Conservation (phyloP, 2,329 filamentous ascomycete genomes). For the Penicillium capsulatum region DNA sequence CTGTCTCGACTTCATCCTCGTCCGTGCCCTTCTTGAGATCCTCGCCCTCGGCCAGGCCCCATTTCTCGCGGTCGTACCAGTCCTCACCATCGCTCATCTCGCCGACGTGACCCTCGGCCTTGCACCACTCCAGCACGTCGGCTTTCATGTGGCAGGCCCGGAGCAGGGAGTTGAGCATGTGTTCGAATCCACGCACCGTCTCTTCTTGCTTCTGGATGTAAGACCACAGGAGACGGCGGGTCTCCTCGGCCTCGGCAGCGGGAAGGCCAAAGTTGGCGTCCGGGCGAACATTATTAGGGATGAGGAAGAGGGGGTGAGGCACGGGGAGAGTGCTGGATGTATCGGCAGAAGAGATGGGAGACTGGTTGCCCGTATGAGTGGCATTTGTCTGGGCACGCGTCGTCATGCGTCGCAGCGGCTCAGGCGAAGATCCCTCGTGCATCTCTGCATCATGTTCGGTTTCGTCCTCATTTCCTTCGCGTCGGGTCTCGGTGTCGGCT, state of each 20-base stretch:
- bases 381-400: conserved; percentile 44
- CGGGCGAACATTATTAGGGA: conserved; percentile 48
- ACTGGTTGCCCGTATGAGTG: conserved; percentile 27
- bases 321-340: conserved; percentile 33
- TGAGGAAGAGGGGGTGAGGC: conserved; percentile 56
- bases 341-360: conserved; percentile 27
- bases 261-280: conserved; percentile 57
- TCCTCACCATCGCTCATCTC: conserved; percentile 66
- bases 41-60: conserved; percentile 52
- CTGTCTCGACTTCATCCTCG: conserved; percentile 56
- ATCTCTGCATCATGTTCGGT: conserved; percentile 31
- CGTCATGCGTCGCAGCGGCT: conserved; percentile 45
- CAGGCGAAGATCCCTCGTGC: conserved; percentile 35
- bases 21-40: conserved; percentile 59
- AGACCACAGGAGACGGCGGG: conserved; percentile 55
- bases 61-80: conserved; percentile 62
- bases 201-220: conserved; percentile 66
- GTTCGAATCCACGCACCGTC: conserved; percentile 54
- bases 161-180: conserved; percentile 54
- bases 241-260: conserved; percentile 58
- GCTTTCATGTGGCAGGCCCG: conserved; percentile 58
- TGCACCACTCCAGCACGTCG: conserved; percentile 57
- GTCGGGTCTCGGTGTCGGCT: conserved; percentile 1
- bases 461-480: conserved; percentile 18
- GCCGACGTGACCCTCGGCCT: conserved; percentile 60